These are phyloP conservation scores for Heterobasidion parviporum DNA, from an alignment of 1,284 basidiomycete genomes.

Conservation along the genomic window DNA sequence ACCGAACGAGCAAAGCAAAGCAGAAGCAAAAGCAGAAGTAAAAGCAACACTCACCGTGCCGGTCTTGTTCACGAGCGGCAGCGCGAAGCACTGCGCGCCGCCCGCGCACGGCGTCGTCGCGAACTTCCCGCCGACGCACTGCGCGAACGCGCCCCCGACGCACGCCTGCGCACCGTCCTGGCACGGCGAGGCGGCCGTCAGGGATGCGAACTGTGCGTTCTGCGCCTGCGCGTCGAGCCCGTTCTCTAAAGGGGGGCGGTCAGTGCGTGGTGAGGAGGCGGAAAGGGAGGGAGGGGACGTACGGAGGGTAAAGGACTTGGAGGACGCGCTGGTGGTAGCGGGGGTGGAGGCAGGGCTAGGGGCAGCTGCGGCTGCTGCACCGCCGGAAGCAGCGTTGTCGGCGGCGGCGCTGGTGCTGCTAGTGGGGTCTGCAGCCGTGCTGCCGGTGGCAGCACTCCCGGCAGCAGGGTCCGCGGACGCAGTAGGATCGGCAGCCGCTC, in stretches of 20 bases:
- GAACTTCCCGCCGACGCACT: slow-evolving; percentile 40
- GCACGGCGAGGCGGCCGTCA: slow-evolving; percentile 33
- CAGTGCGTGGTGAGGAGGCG: slow-evolving; percentile 3
- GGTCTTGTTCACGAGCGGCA: slow-evolving; percentile 48
- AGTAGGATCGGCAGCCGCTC: neutral
- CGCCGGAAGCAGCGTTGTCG: neutral
- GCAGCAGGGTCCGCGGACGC: neutral
- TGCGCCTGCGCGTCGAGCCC: slow-evolving; percentile 39
- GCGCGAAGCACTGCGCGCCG: slow-evolving; percentile 38
- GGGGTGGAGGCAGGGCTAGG: slow-evolving; percentile 4
- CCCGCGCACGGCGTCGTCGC: slow-evolving; percentile 31
- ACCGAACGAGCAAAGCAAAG: neutral
- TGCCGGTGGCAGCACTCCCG: neutral
- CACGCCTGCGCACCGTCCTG: slow-evolving; percentile 35
- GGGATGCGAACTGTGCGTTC: slow-evolving; percentile 38
- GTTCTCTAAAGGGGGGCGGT: slow-evolving; percentile 29
- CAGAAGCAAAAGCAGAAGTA: neutral
- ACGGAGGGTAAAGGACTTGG: slow-evolving; percentile 9
- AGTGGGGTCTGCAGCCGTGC: neutral
- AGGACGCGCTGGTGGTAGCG: neutral
- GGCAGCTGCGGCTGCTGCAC: neutral
- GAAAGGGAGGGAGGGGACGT: slow-evolving; percentile 6
- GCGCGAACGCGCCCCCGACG: slow-evolving; percentile 23
- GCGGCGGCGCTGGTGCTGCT: neutral
- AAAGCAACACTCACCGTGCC: slow-evolving; percentile 30